phyloP scores from a whole-genome alignment of 2,329 filamentous ascomycete species.

The Aureobasidium sp. region DNA sequence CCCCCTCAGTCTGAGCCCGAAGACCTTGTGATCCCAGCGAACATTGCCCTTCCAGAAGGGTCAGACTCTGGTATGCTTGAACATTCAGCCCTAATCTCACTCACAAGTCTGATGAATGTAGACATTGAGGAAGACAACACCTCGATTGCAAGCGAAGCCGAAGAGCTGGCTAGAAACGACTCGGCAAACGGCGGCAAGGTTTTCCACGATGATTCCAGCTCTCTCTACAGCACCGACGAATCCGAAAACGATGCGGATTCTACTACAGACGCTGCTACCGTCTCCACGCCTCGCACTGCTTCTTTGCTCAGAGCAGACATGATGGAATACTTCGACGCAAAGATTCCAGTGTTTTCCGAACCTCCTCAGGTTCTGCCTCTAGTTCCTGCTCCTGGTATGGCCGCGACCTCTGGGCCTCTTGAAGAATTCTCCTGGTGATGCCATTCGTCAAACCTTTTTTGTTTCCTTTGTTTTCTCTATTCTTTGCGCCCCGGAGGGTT shows the following conservation, averaged over 20 bases:
- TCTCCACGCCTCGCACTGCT: constrained; percentile 5
- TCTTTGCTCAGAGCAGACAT: constrained; percentile 10
- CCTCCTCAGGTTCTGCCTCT: constrained; percentile 17
- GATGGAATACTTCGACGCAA: constrained; percentile 20
- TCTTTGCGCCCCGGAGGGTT: neutral
- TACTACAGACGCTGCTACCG: constrained; percentile 5
- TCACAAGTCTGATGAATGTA: neutral
- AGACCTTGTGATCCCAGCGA: neutral
- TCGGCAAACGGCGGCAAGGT: constrained; percentile 8
- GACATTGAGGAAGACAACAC: neutral
- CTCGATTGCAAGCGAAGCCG: neutral
- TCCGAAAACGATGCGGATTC: constrained; percentile 1
- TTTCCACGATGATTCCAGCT: constrained; percentile 7
- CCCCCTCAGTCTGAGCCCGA: neutral
- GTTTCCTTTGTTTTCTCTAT: neutral
- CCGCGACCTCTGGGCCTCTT: constrained; percentile 27
- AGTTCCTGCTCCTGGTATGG: constrained; percentile 25
- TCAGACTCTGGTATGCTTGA: constrained; percentile 3
- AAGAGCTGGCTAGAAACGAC: constrained; percentile 3
- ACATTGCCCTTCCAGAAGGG: neutral
- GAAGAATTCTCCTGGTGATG: constrained; percentile 22
- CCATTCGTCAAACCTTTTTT: neutral
- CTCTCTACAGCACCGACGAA: constrained; percentile 5
- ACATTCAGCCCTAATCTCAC: too few relatives aligned
- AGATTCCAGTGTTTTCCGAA: constrained; percentile 22